Evolutionary conservation across 768 basidiomycete genomes (phyloP).

Genomic region (Suillus fuscotomentosus): DNA sequence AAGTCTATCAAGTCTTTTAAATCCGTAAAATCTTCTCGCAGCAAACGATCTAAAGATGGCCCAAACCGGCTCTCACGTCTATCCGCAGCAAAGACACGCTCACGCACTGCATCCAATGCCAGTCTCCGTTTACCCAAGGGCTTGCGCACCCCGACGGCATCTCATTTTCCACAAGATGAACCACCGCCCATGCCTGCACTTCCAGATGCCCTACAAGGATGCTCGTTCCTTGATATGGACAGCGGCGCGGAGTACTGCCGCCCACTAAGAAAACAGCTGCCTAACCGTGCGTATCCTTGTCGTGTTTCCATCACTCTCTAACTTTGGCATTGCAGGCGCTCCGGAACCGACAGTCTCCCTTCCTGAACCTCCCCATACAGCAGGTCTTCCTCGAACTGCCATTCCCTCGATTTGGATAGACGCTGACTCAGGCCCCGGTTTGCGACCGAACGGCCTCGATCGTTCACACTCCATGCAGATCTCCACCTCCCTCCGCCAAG

Average conservation of each 20-base stretch:
- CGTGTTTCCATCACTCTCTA: not conserved
- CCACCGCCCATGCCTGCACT: conserved; percentile 30
- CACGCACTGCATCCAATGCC: conserved; percentile 60
- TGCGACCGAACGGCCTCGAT: conserved; percentile 18
- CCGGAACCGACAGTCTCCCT: conserved; percentile 11
- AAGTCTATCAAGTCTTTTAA: conserved; percentile 25
- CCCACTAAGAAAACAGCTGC: conserved; percentile 16
- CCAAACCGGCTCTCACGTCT: conserved; percentile 43
- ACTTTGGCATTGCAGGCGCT: conserved; percentile 11
- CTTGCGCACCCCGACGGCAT: conserved; percentile 27
- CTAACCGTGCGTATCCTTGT: conserved; percentile 12
- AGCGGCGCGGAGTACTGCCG: conserved; percentile 33
- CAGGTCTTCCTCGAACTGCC: conserved; percentile 13
- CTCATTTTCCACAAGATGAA: conserved; percentile 31
- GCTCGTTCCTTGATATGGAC: conserved; percentile 36
- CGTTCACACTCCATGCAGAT: conserved; percentile 20
- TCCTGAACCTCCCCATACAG: conserved; percentile 21
- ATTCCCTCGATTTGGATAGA: conserved; percentile 54
- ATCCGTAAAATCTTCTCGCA: conserved; percentile 18
- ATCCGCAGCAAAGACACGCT: conserved; percentile 64
- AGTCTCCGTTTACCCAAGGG: conserved; percentile 60
- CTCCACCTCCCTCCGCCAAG: conserved; percentile 14
- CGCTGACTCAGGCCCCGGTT: conserved; percentile 30
- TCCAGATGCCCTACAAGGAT: conserved; percentile 15
- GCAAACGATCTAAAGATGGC: conserved; percentile 24